Base-by-base conservation (phyloP, 192 early-diverging fungal species). In the Podila clonocystis region DNA sequence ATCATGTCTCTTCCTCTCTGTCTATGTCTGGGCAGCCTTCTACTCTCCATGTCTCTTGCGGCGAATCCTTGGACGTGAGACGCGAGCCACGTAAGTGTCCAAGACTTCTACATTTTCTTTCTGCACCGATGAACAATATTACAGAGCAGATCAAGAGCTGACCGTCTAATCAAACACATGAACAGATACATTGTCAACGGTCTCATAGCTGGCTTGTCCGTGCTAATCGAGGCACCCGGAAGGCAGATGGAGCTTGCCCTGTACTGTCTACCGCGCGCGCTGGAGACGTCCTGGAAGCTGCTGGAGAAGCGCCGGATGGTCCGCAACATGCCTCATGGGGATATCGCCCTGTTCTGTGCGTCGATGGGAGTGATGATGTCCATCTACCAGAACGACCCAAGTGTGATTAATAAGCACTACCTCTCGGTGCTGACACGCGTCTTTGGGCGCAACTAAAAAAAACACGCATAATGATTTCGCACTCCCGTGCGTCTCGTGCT, bases 341-440 rank as follows among this genome's bases (percentile, higher is more conserved):
- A 96, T 66, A 88, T 89, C 12, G 78, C 89, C 1, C 85, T 94
- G 62, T 94, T 96, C 66, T 90, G 90, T 62, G 80, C 84, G 5
- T 86, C 93, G 0, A 94, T 92, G 88, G 94, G 91, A 26, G 84
- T 91, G 6, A 72, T 96, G 64, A 95, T 96, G 95, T 87, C 87
- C 15, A 70, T 96, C 9, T 96, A 94, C 83, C 94, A 96, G 82
- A 91, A 88, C 74, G 92, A 94, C 49, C 89, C 90, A 6, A 86
- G 85, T 15, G 89, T 88, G 9, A 93, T 96, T 63, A 87, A 85
- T 65, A 83, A 90, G 11, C 91, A 91, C 30, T 96, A 96, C 68
- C 91, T 91, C 36, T 93, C 89, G 41, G 86, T 94, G 19, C 83
- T 96, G 84, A 90, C 88, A 13, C 88, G 95, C 9, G 86, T 95